These are phyloP conservation scores for Endoconidiophora polonica DNA, from an alignment of 2,329 filamentous ascomycete genomes.

Conservation along the genomic window DNA sequence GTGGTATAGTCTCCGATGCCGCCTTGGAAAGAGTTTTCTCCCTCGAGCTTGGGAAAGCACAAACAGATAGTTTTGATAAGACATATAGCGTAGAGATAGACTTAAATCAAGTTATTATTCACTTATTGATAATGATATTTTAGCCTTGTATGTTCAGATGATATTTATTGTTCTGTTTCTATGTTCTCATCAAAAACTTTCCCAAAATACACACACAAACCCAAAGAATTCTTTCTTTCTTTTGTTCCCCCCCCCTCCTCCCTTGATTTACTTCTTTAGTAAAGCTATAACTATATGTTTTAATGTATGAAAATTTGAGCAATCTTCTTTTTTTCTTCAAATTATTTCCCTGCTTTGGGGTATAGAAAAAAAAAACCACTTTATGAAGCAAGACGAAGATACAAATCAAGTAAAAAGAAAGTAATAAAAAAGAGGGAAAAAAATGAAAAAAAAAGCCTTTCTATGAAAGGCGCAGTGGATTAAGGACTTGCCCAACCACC, in stretches of 20 bases:
- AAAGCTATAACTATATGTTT: neutral
- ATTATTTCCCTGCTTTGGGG: no score
- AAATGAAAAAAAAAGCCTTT: neutral
- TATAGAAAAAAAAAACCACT: neutral
- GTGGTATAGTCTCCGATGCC: no score
- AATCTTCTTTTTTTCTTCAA: no score
- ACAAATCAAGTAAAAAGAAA: neutral
- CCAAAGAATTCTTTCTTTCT: neutral
- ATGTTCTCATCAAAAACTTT: neutral
- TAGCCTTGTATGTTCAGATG: neutral
- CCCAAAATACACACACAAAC: neutral
- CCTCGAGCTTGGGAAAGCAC: no score
- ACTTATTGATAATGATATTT: neutral
- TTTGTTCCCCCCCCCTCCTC: neutral
- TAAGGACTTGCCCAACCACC: constrained; percentile 60
- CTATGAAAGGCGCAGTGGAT: neutral
- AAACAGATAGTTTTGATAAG: no score
- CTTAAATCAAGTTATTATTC: no score
- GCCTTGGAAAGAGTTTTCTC: no score
- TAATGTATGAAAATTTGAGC: no score
- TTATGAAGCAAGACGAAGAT: neutral
- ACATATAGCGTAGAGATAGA: no score
- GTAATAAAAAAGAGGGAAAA: neutral
- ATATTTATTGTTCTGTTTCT: neutral
- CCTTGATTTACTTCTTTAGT: neutral